phyloP scores from a whole-genome alignment of 2,329 filamentous ascomycete species.

The Alternaria sp. region DNA sequence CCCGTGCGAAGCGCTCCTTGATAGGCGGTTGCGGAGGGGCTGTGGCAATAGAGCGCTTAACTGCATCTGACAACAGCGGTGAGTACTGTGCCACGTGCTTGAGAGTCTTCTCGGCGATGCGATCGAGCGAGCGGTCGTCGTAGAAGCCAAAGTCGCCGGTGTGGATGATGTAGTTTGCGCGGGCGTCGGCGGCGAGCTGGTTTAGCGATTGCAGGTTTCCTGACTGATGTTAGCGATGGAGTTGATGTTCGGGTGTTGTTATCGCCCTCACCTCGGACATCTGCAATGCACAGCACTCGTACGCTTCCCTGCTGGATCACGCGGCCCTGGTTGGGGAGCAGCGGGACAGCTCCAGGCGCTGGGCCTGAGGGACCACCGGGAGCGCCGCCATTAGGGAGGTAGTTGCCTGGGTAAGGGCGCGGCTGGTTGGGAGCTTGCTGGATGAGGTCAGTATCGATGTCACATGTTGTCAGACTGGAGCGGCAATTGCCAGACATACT shows the following conservation, averaged over 20 bases:
- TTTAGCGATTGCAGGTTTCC: constrained; percentile 96
- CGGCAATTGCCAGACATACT: constrained; percentile 30
- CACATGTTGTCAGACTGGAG: constrained; percentile 11
- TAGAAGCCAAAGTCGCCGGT: constrained; percentile 99
- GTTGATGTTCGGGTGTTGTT: background rate
- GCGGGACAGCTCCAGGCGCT: constrained; percentile 53
- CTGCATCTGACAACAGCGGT: constrained; percentile 81
- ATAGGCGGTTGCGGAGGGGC: constrained; percentile 72
- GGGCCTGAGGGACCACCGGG: constrained; percentile 50
- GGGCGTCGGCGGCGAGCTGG: constrained; percentile 91
- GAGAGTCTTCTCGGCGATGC: constrained; percentile 98
- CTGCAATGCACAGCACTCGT: constrained; percentile 59
- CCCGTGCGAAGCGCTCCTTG: constrained; percentile 81
- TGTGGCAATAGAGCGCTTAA: constrained; percentile 70
- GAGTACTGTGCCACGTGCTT: constrained; percentile 99
- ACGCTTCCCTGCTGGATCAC: constrained; percentile 58
- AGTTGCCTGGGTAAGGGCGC: constrained; percentile 57
- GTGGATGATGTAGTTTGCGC: constrained; percentile 97
- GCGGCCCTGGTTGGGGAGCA: constrained; percentile 61
- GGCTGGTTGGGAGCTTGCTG: constrained; percentile 60
- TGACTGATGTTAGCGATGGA: constrained; percentile 51
- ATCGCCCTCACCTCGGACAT: constrained; percentile 55
- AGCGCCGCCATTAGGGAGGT: constrained; percentile 56
- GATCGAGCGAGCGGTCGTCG: constrained; percentile 91
- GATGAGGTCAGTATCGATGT: constrained; percentile 28